Evolutionary conservation across 2,329 filamentous ascomycete species (phyloP), one percentile per base, ranked within the genome.

Genomic region (Botrytis tulipae): DNA sequence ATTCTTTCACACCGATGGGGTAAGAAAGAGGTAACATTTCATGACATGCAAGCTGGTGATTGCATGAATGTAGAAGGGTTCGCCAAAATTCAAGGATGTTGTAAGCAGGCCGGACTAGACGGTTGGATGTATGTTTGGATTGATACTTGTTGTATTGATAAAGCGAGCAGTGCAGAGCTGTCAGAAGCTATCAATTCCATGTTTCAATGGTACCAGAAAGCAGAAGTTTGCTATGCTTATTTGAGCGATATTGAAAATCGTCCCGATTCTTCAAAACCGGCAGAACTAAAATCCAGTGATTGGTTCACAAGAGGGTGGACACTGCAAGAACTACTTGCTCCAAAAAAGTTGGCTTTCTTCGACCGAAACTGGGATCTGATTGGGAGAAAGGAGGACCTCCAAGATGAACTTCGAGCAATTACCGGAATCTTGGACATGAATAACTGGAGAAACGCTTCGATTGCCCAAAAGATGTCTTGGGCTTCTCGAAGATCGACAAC

Each of bases 1-100:
- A 84, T 84, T 59, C 79, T 84, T 16, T 84, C 82, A 0, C 83
- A 84, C 68, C 80, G 79, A 3, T 83, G 82, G 83, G 79, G 77
- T 1, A 66, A 74, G 32, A 77, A 79, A 32, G 82, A 82, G 72
- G 78, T 83, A 35, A 81, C 79, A 4, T 80, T 82, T 46, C 76
- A 81, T 65, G 79, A 59, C 18, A 48, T 60, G 37, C 46, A 54
- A 72, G 42, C 8, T 4, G 46, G 65, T 5, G 63, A 37, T 29
- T 54, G 25, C 1, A 54, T 7, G 12, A n/a, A 54, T n/a, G 25
- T 9, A 14, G n/a, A 42, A 42, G 59, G 35, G 14, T 25, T 61
- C 14, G 22, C 37, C 9, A n/a, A 61, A 25, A 40, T 61, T 20
- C 5, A 61, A 40, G 12, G 59, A 37, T 61, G 32, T 25, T 42